A percentile compares a stretch with the other conserved stretches of the same genome.
These are phyloP conservation scores for Colletotrichum chlorophyti DNA, from an alignment of 2,329 filamentous ascomycete genomes.

Conservation along the genomic window DNA sequence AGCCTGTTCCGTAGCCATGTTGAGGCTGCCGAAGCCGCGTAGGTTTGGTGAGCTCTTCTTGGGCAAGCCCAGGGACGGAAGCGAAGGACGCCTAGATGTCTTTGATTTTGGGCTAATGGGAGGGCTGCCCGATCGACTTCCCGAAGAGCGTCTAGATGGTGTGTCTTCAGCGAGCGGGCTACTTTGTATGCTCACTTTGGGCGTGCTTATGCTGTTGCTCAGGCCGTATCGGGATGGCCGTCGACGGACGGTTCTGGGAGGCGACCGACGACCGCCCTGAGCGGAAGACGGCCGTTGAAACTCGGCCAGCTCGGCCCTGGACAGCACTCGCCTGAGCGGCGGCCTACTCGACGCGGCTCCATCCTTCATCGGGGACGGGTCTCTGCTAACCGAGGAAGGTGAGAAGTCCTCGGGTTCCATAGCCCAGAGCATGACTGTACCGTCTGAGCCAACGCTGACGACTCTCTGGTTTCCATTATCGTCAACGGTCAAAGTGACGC, in stretches of 20 bases:
- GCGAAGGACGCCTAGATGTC: conserved; percentile 58
- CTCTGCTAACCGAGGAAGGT: conserved; percentile 51
- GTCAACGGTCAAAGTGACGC: conserved; percentile 74
- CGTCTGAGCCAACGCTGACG: conserved; percentile 80
- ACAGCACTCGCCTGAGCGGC: conserved; percentile 84
- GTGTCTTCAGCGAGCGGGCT: conserved; percentile 54
- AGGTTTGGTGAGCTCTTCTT: conserved; percentile 59
- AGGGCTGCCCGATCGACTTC: conserved; percentile 53
- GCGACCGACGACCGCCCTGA: conserved; percentile 58
- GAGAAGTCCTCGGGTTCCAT: conserved; percentile 57
- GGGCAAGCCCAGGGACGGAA: conserved; percentile 55
- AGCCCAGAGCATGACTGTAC: conserved; percentile 83
- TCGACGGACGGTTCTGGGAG: conserved; percentile 59
- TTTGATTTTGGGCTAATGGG: conserved; percentile 57
- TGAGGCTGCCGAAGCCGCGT: conserved; percentile 61
- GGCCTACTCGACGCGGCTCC: conserved; percentile 63
- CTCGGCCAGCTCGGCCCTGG: conserved; percentile 84
- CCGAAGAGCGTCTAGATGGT: conserved; percentile 55
- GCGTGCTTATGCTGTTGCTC: conserved; percentile 41
- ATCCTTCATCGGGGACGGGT: conserved; percentile 62
- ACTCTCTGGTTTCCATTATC: conserved; percentile 63
- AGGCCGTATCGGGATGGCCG: conserved; percentile 61
- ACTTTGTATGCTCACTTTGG: conserved; percentile 44
- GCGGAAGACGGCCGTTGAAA: conserved; percentile 66
- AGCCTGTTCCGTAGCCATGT: conserved; percentile 69